These are phyloP conservation scores for Narthecium ossifragum DNA, from an alignment of 106 monocot species.

Conservation along the genomic window DNA sequence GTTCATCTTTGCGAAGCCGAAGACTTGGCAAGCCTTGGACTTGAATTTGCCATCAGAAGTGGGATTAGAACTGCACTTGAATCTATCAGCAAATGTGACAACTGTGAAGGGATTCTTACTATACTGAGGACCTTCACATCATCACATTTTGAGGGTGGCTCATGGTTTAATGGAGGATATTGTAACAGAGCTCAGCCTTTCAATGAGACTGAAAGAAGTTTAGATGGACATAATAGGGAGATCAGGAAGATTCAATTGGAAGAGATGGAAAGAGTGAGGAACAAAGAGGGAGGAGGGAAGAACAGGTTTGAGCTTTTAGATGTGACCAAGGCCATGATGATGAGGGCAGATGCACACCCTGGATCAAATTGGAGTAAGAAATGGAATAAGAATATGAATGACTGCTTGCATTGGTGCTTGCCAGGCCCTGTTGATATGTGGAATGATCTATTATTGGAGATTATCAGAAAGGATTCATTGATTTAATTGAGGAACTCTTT, in stretches of 20 bases:
- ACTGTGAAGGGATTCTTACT: slow-evolving; percentile 27
- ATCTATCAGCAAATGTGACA: slow-evolving; percentile 15
- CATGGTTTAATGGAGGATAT: slow-evolving; percentile 46
- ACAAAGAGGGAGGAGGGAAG: slow-evolving; percentile 1
- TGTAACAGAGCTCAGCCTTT: slow-evolving; percentile 46
- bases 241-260: slow-evolving; percentile 32
- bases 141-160: slow-evolving; percentile 54
- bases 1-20: slow-evolving; percentile 37
- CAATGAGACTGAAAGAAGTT: slow-evolving; percentile 14
- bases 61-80: slow-evolving; percentile 29
- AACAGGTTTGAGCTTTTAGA: slow-evolving; percentile 37
- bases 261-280: slow-evolving; percentile 27
- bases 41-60: slow-evolving; percentile 22
- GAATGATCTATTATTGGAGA: slow-evolving; percentile 48
- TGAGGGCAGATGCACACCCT: slow-evolving; percentile 62
- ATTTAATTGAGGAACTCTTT: no score
- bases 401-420: slow-evolving; percentile 79
- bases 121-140: slow-evolving; percentile 61
- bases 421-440: slow-evolving; percentile 74
- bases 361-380: slow-evolving; percentile 36
- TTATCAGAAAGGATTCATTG: slow-evolving; percentile 14
- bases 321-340: slow-evolving; percentile 64
- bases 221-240: slow-evolving; percentile 13
- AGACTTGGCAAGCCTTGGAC: slow-evolving; percentile 11
- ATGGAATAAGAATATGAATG: slow-evolving; percentile 27